phyloP scores from a whole-genome alignment of 306 rosid species.

The Crataegus laevigata region DNA sequence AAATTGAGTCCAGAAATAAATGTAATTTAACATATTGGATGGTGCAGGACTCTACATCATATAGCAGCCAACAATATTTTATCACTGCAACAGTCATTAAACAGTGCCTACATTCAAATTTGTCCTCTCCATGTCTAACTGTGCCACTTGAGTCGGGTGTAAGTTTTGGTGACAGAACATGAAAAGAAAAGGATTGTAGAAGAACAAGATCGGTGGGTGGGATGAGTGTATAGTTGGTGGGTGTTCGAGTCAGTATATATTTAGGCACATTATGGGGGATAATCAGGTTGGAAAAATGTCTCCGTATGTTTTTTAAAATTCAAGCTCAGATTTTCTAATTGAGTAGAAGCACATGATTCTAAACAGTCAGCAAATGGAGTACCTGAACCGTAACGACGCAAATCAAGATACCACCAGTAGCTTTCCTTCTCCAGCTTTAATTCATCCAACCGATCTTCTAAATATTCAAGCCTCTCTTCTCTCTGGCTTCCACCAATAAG shows the following conservation, averaged over 20 bases:
- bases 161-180: background rate
- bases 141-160: too few species aligned
- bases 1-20: background rate
- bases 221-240: background rate
- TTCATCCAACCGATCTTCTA: conserved; percentile 83
- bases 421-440: conserved; percentile 70
- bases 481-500: conserved; percentile 99
- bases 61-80: background rate
- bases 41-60: background rate
- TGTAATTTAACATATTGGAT: too few species aligned
- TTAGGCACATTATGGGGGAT: background rate
- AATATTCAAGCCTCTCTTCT: conserved; percentile 79
- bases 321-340: background rate
- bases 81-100: too few species aligned
- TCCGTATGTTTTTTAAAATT: background rate
- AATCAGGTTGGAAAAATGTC: background rate
- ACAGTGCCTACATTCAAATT: too few species aligned
- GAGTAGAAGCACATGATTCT: background rate
- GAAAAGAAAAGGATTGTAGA: background rate
- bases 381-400: conserved; percentile 99
- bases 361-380: background rate
- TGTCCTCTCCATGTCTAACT: too few species aligned
- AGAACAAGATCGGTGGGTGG: background rate
- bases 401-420: conserved; percentile 98
- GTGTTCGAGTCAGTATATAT: background rate